Percentiles rank a stretch among this genome's conserved stretches.
Conservation (phyloP, 2,329 filamentous ascomycete species). For the Emergomyces pasteurianus region DNA sequence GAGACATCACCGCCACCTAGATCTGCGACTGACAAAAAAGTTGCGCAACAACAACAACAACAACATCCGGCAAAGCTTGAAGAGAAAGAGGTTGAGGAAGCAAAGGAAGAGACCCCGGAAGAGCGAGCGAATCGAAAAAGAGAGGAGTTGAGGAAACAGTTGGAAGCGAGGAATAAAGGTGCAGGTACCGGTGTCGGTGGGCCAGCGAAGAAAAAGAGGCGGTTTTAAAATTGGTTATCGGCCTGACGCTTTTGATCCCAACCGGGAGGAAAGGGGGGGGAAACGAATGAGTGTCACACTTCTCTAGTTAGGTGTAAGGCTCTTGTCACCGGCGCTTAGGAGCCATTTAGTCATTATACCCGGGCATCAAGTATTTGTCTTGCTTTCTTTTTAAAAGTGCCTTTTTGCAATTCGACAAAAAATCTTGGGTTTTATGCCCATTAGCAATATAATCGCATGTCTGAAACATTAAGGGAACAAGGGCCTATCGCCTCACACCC, state of each 20-base stretch:
- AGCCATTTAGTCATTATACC: background rate
- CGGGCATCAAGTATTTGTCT: background rate
- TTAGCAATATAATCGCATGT: too few species aligned
- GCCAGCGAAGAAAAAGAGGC: conserved; percentile 46
- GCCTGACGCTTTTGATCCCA: background rate
- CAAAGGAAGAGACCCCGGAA: conserved; percentile 32
- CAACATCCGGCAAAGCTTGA: conserved; percentile 2
- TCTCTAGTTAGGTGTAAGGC: background rate
- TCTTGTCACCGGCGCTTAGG: background rate
- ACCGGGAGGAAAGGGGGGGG: background rate
- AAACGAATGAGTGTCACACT: background rate
- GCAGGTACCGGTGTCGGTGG: conserved; percentile 7
- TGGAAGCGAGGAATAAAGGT: conserved; percentile 40
- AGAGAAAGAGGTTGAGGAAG: conserved; percentile 10
- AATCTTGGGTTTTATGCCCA: background rate
- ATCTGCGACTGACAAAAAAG: background rate
- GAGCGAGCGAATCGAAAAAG: conserved; percentile 45
- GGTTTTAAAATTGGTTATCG: conserved; percentile 30
- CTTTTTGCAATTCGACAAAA: background rate
- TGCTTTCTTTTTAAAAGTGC: too few species aligned
- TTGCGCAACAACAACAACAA: background rate
- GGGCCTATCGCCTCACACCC: too few species aligned
- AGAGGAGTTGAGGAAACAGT: conserved; percentile 43
- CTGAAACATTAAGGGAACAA: too few species aligned
- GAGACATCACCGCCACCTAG: background rate